Evolutionary conservation across 1,284 basidiomycete species (phyloP).

Genomic region (Ustilago tritici): DNA sequence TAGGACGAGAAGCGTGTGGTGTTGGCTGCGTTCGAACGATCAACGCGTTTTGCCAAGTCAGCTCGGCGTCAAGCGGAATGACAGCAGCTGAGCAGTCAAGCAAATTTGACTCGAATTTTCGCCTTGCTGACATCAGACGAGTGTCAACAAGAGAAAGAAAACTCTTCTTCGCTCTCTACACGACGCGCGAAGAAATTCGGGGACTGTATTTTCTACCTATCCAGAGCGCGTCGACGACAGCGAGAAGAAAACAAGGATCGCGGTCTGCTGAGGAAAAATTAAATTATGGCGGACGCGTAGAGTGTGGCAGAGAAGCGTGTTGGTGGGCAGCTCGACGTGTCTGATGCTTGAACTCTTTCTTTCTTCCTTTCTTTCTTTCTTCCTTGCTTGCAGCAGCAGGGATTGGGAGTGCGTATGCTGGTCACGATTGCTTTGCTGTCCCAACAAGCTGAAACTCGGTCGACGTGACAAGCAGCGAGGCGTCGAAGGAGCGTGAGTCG

Average conservation of each 20-base stretch:
- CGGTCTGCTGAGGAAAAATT: background rate
- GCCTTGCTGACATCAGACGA: constrained; percentile 31
- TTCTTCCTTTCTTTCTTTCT: background rate
- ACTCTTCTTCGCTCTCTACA: constrained; percentile 34
- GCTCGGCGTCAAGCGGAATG: constrained; percentile 7
- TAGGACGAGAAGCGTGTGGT: constrained; percentile 36
- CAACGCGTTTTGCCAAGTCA: constrained; percentile 27
- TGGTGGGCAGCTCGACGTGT: constrained; percentile 18
- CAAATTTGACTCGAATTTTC: background rate
- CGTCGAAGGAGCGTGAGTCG: background rate
- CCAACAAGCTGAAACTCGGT: constrained; percentile 1
- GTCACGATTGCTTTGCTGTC: background rate
- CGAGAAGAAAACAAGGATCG: background rate
- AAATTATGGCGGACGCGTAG: constrained; percentile 18
- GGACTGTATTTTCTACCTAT: constrained; percentile 12
- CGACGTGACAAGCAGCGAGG: background rate
- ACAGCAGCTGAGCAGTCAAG: background rate
- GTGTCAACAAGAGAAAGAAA: background rate
- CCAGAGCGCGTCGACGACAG: background rate
- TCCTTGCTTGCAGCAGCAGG: background rate
- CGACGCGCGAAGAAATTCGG: constrained; percentile 22
- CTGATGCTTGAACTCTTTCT: constrained; percentile 15
- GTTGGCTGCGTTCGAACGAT: constrained; percentile 22
- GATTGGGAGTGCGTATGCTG: background rate
- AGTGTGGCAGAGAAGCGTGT: constrained; percentile 12